Percentiles rank a stretch among this genome's conserved stretches.
These are phyloP conservation scores for Lithospermum erythrorhizon DNA, from an alignment of 257 asterid genomes.

Conservation along the genomic window DNA sequence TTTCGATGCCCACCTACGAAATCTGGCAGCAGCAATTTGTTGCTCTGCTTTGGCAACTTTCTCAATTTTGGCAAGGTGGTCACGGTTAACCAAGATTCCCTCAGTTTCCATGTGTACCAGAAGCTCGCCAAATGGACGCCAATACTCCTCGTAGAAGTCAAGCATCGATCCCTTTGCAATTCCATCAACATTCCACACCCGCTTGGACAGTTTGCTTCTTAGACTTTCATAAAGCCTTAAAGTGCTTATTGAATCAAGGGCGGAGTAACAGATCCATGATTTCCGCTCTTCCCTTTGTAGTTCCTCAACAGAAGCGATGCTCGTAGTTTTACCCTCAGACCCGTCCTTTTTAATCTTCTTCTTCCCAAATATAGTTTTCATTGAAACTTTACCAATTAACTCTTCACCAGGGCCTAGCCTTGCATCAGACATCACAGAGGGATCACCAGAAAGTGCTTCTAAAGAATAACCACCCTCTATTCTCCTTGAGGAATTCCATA, in stretches of 20 bases:
- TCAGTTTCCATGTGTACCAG: conserved; percentile 87
- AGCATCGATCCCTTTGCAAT: conserved; percentile 63
- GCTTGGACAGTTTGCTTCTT: conserved; percentile 46
- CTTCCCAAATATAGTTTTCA: conserved; percentile 78
- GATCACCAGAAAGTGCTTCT: conserved; percentile 82
- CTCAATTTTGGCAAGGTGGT: conserved; percentile 82
- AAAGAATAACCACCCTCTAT: conserved; percentile 84
- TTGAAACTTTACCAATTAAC: conserved; percentile 77
- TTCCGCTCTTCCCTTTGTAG: conserved; percentile 64
- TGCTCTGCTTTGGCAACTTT: conserved; percentile 81
- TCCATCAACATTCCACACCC: conserved; percentile 69
- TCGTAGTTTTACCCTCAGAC: conserved; percentile 61
- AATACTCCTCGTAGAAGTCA: conserved; percentile 51
- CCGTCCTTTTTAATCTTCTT: conserved; percentile 81
- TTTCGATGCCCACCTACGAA: conserved; percentile 89
- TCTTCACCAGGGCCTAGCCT: conserved; percentile 43
- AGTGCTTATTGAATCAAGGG: conserved; percentile 88
- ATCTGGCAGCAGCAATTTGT: conserved; percentile 68
- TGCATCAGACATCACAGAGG: conserved; percentile 61
- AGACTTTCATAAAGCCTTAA: conserved; percentile 75
- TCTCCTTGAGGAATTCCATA: conserved; percentile 85
- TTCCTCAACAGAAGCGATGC: conserved; percentile 81
- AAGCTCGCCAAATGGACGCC: conserved; percentile 94
- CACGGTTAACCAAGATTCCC: conserved; percentile 90
- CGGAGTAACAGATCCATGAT: conserved; percentile 86